phyloP scores from a whole-genome alignment of 1,284 basidiomycete species.

The Bjerkandera adusta region DNA sequence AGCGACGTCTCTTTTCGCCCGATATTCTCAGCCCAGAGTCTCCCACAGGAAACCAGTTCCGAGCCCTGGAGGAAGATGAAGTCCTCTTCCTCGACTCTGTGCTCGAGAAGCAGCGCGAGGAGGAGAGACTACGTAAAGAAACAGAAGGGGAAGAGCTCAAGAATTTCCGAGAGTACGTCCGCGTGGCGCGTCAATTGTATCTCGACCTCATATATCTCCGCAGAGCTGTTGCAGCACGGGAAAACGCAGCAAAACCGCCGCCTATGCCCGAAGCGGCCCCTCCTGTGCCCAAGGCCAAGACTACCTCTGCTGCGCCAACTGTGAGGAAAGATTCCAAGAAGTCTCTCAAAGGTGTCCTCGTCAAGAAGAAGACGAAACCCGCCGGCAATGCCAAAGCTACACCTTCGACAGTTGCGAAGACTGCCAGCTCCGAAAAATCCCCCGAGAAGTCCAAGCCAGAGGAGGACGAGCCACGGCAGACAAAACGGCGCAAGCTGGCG shows the following conservation, averaged over 20 bases:
- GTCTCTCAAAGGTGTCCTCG: slow-evolving; percentile 71
- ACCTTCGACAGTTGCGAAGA: slow-evolving; percentile 18
- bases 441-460: slow-evolving; percentile 4
- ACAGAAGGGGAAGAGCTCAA: slow-evolving; percentile 81
- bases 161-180: slow-evolving; percentile 70
- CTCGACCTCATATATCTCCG: slow-evolving; percentile 16
- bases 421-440: not conserved
- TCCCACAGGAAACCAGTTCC: slow-evolving; percentile 80
- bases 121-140: slow-evolving; percentile 71
- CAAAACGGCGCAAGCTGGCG: slow-evolving; percentile 56
- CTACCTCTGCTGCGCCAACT: slow-evolving; percentile 16
- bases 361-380: slow-evolving; percentile 69
- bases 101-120: slow-evolving; percentile 70
- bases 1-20: slow-evolving; percentile 2
- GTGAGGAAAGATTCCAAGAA: slow-evolving; percentile 59
- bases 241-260: slow-evolving; percentile 49
- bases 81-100: slow-evolving; percentile 86
- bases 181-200: not conserved
- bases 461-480: slow-evolving; percentile 32
- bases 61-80: slow-evolving; percentile 88
- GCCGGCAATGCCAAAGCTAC: slow-evolving; percentile 19
- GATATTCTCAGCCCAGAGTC: slow-evolving; percentile 13
- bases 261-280: slow-evolving; percentile 26
- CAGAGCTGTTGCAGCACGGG: slow-evolving; percentile 76
- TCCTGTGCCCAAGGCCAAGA: slow-evolving; percentile 24